Evolutionary conservation across 306 rosid species (phyloP), one percentile per base, ranked within the genome.

Genomic region (Vicia sativa): DNA sequence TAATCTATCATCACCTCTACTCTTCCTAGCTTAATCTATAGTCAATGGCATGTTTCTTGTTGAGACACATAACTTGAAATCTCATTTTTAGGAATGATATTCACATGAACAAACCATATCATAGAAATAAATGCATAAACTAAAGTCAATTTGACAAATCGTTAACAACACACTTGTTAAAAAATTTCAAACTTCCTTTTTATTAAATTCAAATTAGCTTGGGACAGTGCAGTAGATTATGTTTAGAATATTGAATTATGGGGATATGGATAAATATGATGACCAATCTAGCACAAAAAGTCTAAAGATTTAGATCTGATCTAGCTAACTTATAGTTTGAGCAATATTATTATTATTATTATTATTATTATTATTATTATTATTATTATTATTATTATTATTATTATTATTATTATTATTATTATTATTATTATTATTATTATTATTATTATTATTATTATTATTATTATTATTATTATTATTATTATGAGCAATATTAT

Each of bases 71-170:
- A 54, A 25, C 60, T 1, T 25, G 9, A 25, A 25, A 54, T 23
- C 35, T 15, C 29, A 53, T 53, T 43, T 44, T 49, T 54, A 9
- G 9, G 2, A 4, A 11, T 54, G 61, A n/a, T n/a, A 53, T 31
- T n/a, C 4, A 11, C 23, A 53, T 53, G 8, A 21, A 53, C 59
- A 53, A 21, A 15, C 16, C n/a, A n/a, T n/a, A 53, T 29, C 19
- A 11, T 23, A 14, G 16, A 56, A 56, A 5, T 56, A 54, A 21
- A 13, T 54, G 15, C 25, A 9, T n/a, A 35, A 31, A 58, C 2
- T 60, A 37, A 60, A 60, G 66, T 60, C 48, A 60, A 60, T 16
- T 46, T 9, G 16, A 16, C 48, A 60, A 16, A 8, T 31, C 2
- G 34, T 55, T 25, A 25, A 25, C 3, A 25, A 25, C 26, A 25